Evolutionary conservation across 1,284 basidiomycete genomes (phyloP), one percentile per base, ranked within the genome.

Genomic region (Anthracocystis walkeri): DNA sequence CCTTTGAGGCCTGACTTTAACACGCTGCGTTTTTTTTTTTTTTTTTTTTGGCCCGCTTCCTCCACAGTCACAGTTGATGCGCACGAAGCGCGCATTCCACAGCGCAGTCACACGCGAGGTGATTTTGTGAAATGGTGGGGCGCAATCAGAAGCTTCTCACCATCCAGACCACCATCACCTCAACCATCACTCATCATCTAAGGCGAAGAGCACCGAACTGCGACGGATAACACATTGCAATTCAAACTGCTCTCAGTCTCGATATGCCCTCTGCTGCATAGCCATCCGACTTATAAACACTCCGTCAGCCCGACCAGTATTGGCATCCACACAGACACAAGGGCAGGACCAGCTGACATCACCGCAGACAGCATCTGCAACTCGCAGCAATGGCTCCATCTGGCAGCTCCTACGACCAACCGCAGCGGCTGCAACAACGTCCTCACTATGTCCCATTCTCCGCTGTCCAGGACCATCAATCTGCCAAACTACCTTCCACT

Each of bases 401-500:
- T 25, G 35, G 38, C 20, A 49, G 23, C 25, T 52, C 57, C 10
- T 40, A 51, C 18, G 52, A 53, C 31, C 60, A 62, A 3, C 29
- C 46, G 18, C 46, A 35, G 33, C 45, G 35, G 16, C 7, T 25
- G 18, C 60, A 55, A 40, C 57, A 59, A 31, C 66, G 66, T 51
- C 66, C 66, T 2, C 41, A 58, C 52, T 69, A 69, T 29, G 35
- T 69, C 11, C 52, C 66, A 25, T 50, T 41, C 21, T 59, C 60
- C 0, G 60, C 51, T 1, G 42, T 38, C 31, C 40, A 59, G 10
- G 45, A 54, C n/a, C 51, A 27, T 21, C 21, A 14, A 11, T 3
- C 33, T 4, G 27, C 8, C 52, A 56, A 25, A 23, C 4, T 29
- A 31, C 27, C 45, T 20, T 56, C 53, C 53, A 61, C 54, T 31